Evolutionary conservation across 352 stramenopile species (phyloP).

Genomic region (Aphanomyces invadans): DNA sequence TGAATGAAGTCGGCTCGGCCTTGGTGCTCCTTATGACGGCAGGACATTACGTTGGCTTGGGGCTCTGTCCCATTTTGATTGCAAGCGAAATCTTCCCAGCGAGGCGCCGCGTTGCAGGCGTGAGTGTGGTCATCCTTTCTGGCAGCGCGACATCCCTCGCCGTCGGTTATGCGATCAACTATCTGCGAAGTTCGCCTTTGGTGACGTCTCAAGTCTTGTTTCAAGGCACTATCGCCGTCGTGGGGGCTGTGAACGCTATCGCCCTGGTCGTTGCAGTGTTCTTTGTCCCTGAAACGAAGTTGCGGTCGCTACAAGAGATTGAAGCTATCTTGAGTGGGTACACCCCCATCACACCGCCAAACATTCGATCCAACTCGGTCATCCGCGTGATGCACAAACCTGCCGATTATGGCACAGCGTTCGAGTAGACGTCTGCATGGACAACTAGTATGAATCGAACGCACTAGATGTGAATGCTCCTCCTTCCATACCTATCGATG

Average conservation of each 20-base stretch:
- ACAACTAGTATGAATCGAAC: too few species aligned
- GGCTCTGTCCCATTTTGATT: conserved; percentile 47
- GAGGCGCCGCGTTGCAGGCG: conserved; percentile 47
- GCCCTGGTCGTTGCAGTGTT: conserved; percentile 45
- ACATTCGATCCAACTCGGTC: not conserved
- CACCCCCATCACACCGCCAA: conserved; percentile 54
- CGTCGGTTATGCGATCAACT: conserved; percentile 31
- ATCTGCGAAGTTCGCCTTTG: conserved; percentile 32
- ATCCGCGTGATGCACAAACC: not conserved
- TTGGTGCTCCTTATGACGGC: conserved; percentile 54
- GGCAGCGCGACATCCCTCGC: conserved; percentile 40
- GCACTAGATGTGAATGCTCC: too few species aligned
- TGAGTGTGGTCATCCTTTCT: conserved; percentile 61
- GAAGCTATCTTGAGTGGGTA: conserved; percentile 68
- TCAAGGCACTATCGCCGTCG: conserved; percentile 31
- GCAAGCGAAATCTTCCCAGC: conserved; percentile 67
- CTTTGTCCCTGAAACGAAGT: conserved; percentile 68
- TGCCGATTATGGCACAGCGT: not conserved
- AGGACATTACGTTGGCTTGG: conserved; percentile 56
- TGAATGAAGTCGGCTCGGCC: conserved; percentile 53
- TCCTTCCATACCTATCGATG: not conserved
- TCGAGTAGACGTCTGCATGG: too few species aligned
- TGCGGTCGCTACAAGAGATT: conserved; percentile 70
- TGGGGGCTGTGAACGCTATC: conserved; percentile 43
- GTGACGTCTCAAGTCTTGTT: conserved; percentile 32